phyloP scores from a whole-genome alignment of 2,329 filamentous ascomycete species.

The Aspergillus oerlinghausenensis region DNA sequence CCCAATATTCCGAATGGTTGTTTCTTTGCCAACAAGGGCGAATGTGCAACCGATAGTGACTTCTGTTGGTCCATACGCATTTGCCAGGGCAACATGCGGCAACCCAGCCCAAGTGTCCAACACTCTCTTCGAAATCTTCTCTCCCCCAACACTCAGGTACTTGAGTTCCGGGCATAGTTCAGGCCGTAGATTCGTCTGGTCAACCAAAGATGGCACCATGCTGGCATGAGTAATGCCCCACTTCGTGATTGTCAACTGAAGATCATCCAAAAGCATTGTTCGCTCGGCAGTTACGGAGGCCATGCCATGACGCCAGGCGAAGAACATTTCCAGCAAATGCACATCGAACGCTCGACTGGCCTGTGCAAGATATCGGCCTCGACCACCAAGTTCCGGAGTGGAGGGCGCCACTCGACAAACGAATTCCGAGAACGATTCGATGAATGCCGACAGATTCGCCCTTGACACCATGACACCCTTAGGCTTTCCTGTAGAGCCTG shows the following conservation, averaged over 20 bases:
- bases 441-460: conserved; percentile 24
- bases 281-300: conserved; percentile 22
- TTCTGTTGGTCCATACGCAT: conserved; percentile 35
- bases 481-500: conserved; percentile 89
- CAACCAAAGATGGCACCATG: conserved; percentile 25
- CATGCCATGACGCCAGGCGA: conserved; percentile 28
- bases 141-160: conserved; percentile 32
- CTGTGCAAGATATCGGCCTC: conserved; percentile 30
- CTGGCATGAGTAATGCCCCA: conserved; percentile 28
- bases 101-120: conserved; percentile 28
- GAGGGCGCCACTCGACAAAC: conserved; percentile 19
- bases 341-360: conserved; percentile 32
- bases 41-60: conserved; percentile 33
- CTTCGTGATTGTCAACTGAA: conserved; percentile 20
- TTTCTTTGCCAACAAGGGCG: conserved; percentile 18
- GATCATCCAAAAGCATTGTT: conserved; percentile 25
- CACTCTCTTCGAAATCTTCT: conserved; percentile 30
- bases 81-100: conserved; percentile 21
- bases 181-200: conserved; percentile 19
- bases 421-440: conserved; percentile 26
- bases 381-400: conserved; percentile 20
- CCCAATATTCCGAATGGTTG: conserved; percentile 29
- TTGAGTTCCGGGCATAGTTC: conserved; percentile 22
- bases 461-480: conserved; percentile 94
- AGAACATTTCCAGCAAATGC: conserved; percentile 27